Percentiles rank a stretch among this genome's conserved stretches.
Conservation (phyloP, 345 rosid species). For the Linum trigynum region DNA sequence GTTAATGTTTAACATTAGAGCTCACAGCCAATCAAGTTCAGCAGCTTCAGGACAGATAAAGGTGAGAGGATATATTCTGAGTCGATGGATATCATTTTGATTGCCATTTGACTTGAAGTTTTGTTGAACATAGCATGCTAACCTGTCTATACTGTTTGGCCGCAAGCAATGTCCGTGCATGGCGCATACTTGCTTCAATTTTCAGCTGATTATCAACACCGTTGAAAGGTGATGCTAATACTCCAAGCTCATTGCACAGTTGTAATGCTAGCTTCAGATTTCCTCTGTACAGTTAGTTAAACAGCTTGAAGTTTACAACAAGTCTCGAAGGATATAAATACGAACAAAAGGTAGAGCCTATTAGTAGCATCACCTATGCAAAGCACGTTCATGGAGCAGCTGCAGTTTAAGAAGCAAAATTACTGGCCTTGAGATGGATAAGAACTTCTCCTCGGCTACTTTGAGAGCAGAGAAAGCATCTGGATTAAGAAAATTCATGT, state of each 20-base stretch:
- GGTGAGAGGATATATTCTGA: neutral
- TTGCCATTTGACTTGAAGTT: neutral
- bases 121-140: constrained; percentile 3
- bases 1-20: neutral
- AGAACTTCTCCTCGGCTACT: constrained; percentile 66
- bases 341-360: constrained; percentile 2
- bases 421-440: constrained; percentile 68
- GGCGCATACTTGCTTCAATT: constrained; percentile 81
- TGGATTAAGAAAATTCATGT: constrained; percentile 11
- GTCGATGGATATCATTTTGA: neutral
- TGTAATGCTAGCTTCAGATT: constrained; percentile 76
- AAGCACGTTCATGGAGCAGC: constrained; percentile 79
- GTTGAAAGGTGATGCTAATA: constrained; percentile 60
- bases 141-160: constrained; percentile 93
- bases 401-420: constrained; percentile 74
- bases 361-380: constrained; percentile 55
- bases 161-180: constrained; percentile 88
- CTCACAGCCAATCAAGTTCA: neutral
- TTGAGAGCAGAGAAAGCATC: constrained; percentile 90
- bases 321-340: constrained; percentile 2
- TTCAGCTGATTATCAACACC: constrained; percentile 91
- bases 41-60: neutral
- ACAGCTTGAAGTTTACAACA: constrained; percentile 6
- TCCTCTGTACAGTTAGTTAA: constrained; percentile 39
- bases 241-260: constrained; percentile 78